phyloP scores from a whole-genome alignment of 345 rosid species.

The Euphorbia lathyris region DNA sequence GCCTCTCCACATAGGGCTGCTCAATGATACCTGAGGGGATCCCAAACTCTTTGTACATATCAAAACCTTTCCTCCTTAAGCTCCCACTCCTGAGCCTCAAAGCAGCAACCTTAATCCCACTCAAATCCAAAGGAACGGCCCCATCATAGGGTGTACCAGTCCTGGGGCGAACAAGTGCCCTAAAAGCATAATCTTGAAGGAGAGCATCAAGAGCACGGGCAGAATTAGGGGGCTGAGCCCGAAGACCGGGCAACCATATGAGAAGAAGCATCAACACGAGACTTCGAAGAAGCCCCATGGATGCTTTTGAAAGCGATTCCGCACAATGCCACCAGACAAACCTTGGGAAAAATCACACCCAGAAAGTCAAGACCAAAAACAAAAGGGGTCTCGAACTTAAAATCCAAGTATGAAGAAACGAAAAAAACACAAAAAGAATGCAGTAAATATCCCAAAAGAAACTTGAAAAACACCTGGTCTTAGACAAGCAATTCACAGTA shows the following conservation, averaged over 20 bases:
- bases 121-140: conserved; percentile 56
- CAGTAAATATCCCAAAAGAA: not conserved
- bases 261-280: conserved; percentile 46
- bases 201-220: conserved; percentile 65
- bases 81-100: conserved; percentile 91
- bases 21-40: conserved; percentile 52
- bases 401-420: not conserved
- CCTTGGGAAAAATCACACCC: conserved; percentile 17
- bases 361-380: conserved; percentile 7
- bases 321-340: conserved; percentile 27
- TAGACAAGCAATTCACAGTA: not conserved
- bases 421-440: conserved; percentile 9
- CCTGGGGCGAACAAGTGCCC: conserved; percentile 60
- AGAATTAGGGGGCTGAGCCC: conserved; percentile 35
- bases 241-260: conserved; percentile 25
- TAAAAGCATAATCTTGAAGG: conserved; percentile 81
- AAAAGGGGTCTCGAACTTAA: too few relatives aligned
- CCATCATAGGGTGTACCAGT: conserved; percentile 69
- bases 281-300: conserved; percentile 63
- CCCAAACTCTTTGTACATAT: conserved; percentile 49
- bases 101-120: conserved; percentile 66
- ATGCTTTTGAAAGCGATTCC: conserved; percentile 30
- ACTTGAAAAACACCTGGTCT: conserved; percentile 2
- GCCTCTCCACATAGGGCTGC: conserved; percentile 69
- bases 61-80: conserved; percentile 54